Evolutionary conservation across 257 asterid genomes (phyloP), one percentile per base, ranked within the genome.

Genomic region (Solanum medicagineum): DNA sequence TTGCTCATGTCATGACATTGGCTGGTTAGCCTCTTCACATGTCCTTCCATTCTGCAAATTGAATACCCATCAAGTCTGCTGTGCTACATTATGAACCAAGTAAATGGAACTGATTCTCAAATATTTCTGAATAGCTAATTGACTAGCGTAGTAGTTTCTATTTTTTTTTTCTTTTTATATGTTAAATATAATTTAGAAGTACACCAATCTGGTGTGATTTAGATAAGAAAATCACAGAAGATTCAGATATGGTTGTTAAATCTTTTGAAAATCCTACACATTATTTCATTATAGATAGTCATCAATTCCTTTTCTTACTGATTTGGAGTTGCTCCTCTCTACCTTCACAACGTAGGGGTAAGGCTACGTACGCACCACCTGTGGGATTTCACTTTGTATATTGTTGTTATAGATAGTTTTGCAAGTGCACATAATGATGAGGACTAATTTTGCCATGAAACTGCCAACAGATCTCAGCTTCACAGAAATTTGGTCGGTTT

Each of bases 401-500:
- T 5, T 36, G 5, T 63, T 63, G 44, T 75, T 14, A 24, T 47
- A 5, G 47, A 77, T 53, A 51, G 65, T 15, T 45, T 49, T 77
- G 62, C 16, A 77, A 26, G 47, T 75, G 65, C 83, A 79, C 47
- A 68, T 83, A 15, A 66, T 53, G 42, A 77, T 24, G 83, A 26
- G 47, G 24, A 16, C 7, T 79, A 79, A 79, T 79, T 17, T 54
- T 79, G 12, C 65, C 49, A 53, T 79, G 29, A 24, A n/a, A 70
- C 66, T 85, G 57, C 42, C 45, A 56, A 60, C 89, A 91, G 92
- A 87, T 85, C 22, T 85, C 86, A 63, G 84, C 92, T 81, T 94
- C 97, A 11, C 89, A 88, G 66, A 94, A 91, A 88, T 84, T 59
- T 4, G 91, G 90, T 53, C 83, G 97, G 54, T 93, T 94, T 85